phyloP scores from a whole-genome alignment of 2,329 filamentous ascomycete genomes.

The Aspergillus sp. region DNA sequence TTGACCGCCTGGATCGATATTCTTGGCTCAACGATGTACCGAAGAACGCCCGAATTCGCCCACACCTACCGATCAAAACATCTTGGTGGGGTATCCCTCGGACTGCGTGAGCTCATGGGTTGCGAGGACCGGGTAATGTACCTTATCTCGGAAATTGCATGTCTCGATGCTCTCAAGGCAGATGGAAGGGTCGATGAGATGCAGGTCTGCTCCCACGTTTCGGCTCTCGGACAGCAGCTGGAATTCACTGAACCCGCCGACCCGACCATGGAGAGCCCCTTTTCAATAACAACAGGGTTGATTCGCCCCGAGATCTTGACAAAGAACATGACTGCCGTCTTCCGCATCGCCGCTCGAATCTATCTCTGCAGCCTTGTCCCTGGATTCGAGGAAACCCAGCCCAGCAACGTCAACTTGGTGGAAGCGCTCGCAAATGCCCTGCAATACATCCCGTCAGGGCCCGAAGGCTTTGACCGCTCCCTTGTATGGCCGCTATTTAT shows the following conservation, averaged over 20 bases:
- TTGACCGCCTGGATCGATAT: constrained; percentile 92
- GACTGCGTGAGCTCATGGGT: constrained; percentile 91
- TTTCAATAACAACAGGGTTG: constrained; percentile 61
- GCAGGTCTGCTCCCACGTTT: constrained; percentile 83
- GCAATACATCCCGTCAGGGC: constrained; percentile 77
- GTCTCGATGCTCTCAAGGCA: constrained; percentile 83
- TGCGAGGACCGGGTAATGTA: constrained; percentile 98
- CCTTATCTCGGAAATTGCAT: constrained; percentile 94
- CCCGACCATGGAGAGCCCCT: constrained; percentile 60
- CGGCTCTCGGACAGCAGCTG: constrained; percentile 83
- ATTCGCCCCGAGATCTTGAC: constrained; percentile 80
- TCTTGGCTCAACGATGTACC: constrained; percentile 87
- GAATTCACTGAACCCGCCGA: constrained; percentile 72
- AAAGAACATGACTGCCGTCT: constrained; percentile 85
- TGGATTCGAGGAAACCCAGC: constrained; percentile 74
- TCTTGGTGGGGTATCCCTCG: constrained; percentile 63
- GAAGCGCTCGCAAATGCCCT: constrained; percentile 75
- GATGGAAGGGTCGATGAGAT: constrained; percentile 79
- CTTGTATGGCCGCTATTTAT: constrained; percentile 93
- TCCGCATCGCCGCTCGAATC: constrained; percentile 88
- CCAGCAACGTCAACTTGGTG: constrained; percentile 73
- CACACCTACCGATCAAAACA: constrained; percentile 97
- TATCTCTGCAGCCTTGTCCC: constrained; percentile 96
- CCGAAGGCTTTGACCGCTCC: constrained; percentile 81
- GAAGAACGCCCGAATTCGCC: constrained; percentile 80